Evolutionary conservation across 106 monocot genomes (phyloP).

Genomic region (Alisma plantagoaquatica): DNA sequence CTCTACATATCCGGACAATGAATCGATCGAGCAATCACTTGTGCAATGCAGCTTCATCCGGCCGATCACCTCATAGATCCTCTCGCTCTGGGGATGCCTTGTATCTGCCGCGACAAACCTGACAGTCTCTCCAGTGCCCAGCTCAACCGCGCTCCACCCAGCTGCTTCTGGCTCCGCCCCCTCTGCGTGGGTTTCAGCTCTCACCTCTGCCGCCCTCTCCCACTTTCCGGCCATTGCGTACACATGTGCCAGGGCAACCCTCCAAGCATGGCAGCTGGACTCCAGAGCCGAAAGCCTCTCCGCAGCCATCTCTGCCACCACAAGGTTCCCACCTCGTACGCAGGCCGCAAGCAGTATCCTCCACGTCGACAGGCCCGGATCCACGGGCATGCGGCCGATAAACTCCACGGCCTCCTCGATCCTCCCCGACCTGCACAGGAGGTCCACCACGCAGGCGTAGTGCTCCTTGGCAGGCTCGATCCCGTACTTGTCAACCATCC

Average conservation of each 20-base stretch:
- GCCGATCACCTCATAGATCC: constrained; percentile 30
- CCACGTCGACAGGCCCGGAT: no score
- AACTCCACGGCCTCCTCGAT: constrained; percentile 27
- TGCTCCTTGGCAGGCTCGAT: constrained; percentile 35
- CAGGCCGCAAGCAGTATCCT: no score
- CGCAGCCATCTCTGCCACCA: constrained; percentile 56
- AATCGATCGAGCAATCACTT: no score
- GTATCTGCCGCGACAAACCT: constrained; percentile 36
- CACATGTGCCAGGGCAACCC: constrained; percentile 35
- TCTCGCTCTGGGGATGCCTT: constrained; percentile 27
- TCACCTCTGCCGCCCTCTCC: constrained; percentile 18
- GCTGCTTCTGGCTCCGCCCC: constrained; percentile 30
- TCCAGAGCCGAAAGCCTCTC: constrained; percentile 36
- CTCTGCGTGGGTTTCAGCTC: constrained; percentile 34
- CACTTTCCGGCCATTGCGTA: constrained; percentile 33
- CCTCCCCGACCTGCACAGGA: constrained; percentile 28
- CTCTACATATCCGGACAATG: no score
- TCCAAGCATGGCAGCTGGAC: constrained; percentile 34
- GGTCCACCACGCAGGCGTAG: constrained; percentile 55
- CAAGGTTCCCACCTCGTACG: constrained; percentile 23
- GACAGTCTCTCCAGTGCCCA: constrained; percentile 15
- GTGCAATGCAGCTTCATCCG: no score
- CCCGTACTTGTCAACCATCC: constrained; percentile 20
- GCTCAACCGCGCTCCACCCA: constrained; percentile 40
- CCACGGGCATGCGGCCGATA: constrained; percentile 31